phyloP scores from a whole-genome alignment of 306 rosid genomes.

The Quercus wislizeni region DNA sequence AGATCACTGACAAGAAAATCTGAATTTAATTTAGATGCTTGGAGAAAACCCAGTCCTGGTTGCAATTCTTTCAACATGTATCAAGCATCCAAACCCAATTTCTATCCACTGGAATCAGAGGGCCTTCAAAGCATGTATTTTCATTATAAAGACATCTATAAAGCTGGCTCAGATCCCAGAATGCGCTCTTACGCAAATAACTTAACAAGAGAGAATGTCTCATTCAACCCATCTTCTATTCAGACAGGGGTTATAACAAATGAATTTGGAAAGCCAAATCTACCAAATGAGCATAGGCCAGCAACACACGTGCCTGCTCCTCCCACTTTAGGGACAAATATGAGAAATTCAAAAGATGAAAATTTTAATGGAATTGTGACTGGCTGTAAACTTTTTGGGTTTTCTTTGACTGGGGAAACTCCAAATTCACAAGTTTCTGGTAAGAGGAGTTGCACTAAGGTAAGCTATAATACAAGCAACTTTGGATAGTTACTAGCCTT shows the following conservation, averaged over 20 bases:
- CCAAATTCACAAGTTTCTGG: conserved; percentile 45
- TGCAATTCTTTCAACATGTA: conserved; percentile 52
- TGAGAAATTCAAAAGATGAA: conserved; percentile 57
- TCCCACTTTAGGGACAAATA: conserved; percentile 41
- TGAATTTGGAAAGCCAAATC: conserved; percentile 46
- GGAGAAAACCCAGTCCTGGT: conserved; percentile 59
- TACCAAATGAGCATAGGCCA: conserved; percentile 42
- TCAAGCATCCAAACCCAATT: conserved; percentile 53
- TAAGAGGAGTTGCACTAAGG: conserved; percentile 96
- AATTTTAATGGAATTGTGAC: conserved; percentile 41
- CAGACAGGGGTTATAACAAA: conserved; percentile 43
- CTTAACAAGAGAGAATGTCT: conserved; percentile 47
- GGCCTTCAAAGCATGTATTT: conserved; percentile 52
- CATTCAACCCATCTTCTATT: conserved; percentile 40
- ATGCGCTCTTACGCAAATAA: conserved; percentile 41
- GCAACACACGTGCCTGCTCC: conserved; percentile 44
- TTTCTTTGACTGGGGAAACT: conserved; percentile 66
- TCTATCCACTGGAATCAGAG: conserved; percentile 49
- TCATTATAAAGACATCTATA: conserved; percentile 56
- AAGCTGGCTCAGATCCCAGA: conserved; percentile 45
- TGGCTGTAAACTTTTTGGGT: conserved; percentile 78
- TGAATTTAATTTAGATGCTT: conserved; percentile 52
- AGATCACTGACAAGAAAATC: conserved; percentile 65
- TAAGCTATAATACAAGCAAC: conserved; percentile 55
- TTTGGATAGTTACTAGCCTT: conserved; percentile 37